Conservation (phyloP, 2,329 filamentous ascomycete species). For the Colletotrichum euphorbiae region DNA sequence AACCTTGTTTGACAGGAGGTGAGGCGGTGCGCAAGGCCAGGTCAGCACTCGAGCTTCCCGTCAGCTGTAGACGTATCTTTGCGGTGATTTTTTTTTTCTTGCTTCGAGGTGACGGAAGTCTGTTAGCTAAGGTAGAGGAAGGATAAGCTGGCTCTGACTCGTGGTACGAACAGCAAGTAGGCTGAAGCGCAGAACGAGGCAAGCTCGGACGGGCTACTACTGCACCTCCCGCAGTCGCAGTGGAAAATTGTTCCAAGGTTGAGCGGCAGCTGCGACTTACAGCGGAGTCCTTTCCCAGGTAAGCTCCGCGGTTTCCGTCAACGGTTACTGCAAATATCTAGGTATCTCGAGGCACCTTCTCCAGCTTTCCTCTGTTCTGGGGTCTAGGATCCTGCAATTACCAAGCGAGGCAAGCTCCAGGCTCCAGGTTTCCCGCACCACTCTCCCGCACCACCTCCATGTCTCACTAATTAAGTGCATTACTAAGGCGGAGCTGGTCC, state of each 20-base stretch:
- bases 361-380: not conserved
- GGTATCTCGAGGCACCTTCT: not conserved
- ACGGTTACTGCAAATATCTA: not conserved
- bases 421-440: not conserved
- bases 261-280: slow-evolving; percentile 13
- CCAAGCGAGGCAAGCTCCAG: slow-evolving; percentile 1
- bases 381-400: not conserved
- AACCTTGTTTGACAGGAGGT: slow-evolving; percentile 35
- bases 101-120: not conserved
- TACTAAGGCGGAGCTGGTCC: not conserved
- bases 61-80: not conserved
- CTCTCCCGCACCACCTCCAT: not conserved
- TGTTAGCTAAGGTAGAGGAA: not conserved
- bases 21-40: slow-evolving; percentile 30
- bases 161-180: slow-evolving; percentile 9
- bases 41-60: slow-evolving; percentile 23
- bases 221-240: not conserved
- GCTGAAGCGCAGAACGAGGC: slow-evolving; percentile 7
- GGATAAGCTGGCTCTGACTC: not conserved
- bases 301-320: slow-evolving; percentile 24
- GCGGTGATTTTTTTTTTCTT: not conserved
- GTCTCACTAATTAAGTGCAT: not conserved
- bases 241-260: slow-evolving; percentile 3
- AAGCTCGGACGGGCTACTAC: slow-evolving; percentile 1
- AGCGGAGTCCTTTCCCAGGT: slow-evolving; percentile 6